Evolutionary conservation across 306 rosid species (phyloP), one percentile per base, ranked within the genome.

Genomic region (Castanospermum australe): DNA sequence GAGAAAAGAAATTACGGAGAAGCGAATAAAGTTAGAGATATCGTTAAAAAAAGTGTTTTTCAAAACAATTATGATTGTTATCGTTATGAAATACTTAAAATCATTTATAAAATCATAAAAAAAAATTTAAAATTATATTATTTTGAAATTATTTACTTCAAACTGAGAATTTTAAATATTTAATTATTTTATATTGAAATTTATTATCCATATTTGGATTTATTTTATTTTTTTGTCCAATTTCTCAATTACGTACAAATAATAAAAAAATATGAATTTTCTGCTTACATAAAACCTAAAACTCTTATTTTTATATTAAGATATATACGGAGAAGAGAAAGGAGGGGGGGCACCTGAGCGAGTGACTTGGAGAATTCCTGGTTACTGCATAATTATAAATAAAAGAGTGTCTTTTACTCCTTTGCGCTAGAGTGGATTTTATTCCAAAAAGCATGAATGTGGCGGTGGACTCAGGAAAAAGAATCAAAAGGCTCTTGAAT

Each of bases 401-500:
- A 79, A 65, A 47, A 55, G 76, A 65, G 83, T 78, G 77, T 21
- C 42, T 25, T 73, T 66, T 48, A 67, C 79, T 57, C 77, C 73
- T 73, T 78, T 56, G 66, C 65, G 45, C 66, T 45, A 66, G 74
- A 20, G 12, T 68, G 83, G 60, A 61, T 65, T 78, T 64, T 36
- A 83, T 78, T 47, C 72, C 25, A 13, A 35, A 68, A 63, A 42
- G 55, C 59, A 73, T 55, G 67, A 78, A 59, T 61, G 30, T 39
- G 65, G 72, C 39, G 77, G 73, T 68, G 68, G 82, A 78, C 61
- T 78, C 60, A n/a, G 38, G 67, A 38, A 71, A 79, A 80, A 6
- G 48, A 80, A 80, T 50, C 67, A 80, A 73, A 71, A 71, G 73
- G 67, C 55, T 38, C 61, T 47, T 61, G 51, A 71, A 71, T 12